Conservation (phyloP, 805 yeast species). For the Jamesozyma lodderae region DNA sequence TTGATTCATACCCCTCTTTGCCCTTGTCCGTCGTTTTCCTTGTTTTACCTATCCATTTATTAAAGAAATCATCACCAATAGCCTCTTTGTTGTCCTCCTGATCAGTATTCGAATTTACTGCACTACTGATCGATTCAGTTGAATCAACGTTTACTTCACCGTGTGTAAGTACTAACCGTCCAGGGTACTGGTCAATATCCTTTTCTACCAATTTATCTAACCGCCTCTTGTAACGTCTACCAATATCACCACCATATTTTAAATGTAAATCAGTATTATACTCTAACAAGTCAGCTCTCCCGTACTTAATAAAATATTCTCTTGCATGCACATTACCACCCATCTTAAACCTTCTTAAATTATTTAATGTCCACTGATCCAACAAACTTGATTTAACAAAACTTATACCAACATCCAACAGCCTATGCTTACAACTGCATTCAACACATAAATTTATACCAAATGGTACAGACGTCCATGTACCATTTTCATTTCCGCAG, state of each 20-base stretch:
- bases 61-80: conserved; percentile 1
- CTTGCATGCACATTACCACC: conserved; percentile 1
- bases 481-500: not conserved
- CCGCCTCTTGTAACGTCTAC: not conserved
- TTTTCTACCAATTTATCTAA: conserved; percentile 1
- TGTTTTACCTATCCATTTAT: not conserved
- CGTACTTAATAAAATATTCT: not conserved
- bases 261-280: not conserved
- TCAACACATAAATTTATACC: conserved; percentile 1
- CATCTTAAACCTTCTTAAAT: conserved; percentile 1
- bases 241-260: not conserved
- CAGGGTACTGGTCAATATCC: not conserved
- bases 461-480: conserved; percentile 1
- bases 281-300: not conserved
- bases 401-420: not conserved
- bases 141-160: not conserved
- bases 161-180: not conserved
- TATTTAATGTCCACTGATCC: conserved; percentile 3
- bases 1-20: not conserved
- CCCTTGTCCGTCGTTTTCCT: not conserved
- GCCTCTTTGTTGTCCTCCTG: not conserved
- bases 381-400: not conserved
- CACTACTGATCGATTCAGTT: not conserved
- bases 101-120: not conserved
- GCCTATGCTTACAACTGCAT: not conserved